Percentiles rank a stretch among this genome's conserved stretches.
These are phyloP conservation scores for Neopestalotiopsis rosae DNA, from an alignment of 2,329 filamentous ascomycete species.

Conservation along the genomic window DNA sequence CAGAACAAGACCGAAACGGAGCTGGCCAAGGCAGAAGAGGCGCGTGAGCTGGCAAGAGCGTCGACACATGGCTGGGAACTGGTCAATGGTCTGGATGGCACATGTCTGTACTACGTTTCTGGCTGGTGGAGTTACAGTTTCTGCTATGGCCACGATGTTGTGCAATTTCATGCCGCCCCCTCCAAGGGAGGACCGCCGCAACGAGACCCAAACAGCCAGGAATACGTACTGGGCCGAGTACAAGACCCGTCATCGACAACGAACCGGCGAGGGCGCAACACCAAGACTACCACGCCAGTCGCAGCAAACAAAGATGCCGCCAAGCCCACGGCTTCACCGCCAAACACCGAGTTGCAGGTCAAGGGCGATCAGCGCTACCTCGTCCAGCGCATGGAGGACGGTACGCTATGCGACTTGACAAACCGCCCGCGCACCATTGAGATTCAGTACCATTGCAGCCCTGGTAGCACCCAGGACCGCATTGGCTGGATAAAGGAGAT, in stretches of 20 bases:
- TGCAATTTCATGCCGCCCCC: slow-evolving; percentile 87
- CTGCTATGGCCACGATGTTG: slow-evolving; percentile 86
- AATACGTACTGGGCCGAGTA: slow-evolving; percentile 77
- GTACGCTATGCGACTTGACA: slow-evolving; percentile 86
- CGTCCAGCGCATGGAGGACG: slow-evolving; percentile 79
- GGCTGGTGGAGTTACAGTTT: slow-evolving; percentile 98
- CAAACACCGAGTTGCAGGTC: slow-evolving; percentile 72
- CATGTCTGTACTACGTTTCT: slow-evolving; percentile 80
- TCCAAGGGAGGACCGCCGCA: slow-evolving; percentile 74
- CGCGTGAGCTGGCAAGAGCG: slow-evolving; percentile 79
- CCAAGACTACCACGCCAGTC: neutral
- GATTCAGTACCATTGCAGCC: slow-evolving; percentile 81
- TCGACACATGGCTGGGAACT: slow-evolving; percentile 81
- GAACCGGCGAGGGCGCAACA: slow-evolving; percentile 28
- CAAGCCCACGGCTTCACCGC: slow-evolving; percentile 32
- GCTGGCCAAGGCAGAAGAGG: slow-evolving; percentile 74
- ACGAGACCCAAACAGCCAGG: slow-evolving; percentile 76
- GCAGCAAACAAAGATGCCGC: slow-evolving; percentile 30
- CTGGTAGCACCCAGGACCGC: slow-evolving; percentile 71
- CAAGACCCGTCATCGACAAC: slow-evolving; percentile 30
- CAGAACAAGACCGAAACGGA: slow-evolving; percentile 72
- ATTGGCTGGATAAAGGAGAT: slow-evolving; percentile 95
- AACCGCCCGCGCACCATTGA: slow-evolving; percentile 82
- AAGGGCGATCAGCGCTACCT: slow-evolving; percentile 87
- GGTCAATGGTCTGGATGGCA: slow-evolving; percentile 75